These are phyloP conservation scores for Pneumocystis canis DNA, from an alignment of 1,139 yeast species.

Conservation along the genomic window DNA sequence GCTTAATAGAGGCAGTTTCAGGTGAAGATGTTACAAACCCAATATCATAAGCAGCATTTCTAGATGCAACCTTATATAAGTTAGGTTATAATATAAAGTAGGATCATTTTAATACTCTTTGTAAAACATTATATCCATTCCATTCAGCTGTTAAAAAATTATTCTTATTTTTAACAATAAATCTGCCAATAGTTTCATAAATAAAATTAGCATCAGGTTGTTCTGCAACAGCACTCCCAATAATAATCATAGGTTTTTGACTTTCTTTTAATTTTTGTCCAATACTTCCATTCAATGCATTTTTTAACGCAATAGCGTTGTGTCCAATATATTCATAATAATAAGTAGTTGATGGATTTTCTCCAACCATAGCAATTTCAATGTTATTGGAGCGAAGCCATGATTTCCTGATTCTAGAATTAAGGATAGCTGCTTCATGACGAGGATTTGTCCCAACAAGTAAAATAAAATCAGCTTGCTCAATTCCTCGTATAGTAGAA, in stretches of 20 bases:
- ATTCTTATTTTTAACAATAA: constrained; percentile 38
- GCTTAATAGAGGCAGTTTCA: constrained; percentile 37
- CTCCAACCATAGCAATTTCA: constrained; percentile 59
- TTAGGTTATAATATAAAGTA: neutral
- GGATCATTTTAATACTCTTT: constrained; percentile 30
- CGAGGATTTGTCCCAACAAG: constrained; percentile 79
- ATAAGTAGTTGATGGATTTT: constrained; percentile 64
- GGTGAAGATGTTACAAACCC: constrained; percentile 52
- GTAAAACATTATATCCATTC: constrained; percentile 72
- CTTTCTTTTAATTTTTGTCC: constrained; percentile 59
- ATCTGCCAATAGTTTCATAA: constrained; percentile 48
- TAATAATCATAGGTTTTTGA: constrained; percentile 60
- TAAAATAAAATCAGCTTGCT: constrained; percentile 66
- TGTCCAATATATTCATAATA: constrained; percentile 50
- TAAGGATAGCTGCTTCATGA: constrained; percentile 79
- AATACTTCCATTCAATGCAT: constrained; percentile 51
- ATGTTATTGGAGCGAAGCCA: constrained; percentile 58
- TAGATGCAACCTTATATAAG: constrained; percentile 43
- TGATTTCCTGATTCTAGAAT: constrained; percentile 69
- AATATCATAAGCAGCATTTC: constrained; percentile 73
- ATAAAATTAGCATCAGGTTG: constrained; percentile 51
- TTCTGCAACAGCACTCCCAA: constrained; percentile 71
- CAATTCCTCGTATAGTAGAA: constrained; percentile 66
- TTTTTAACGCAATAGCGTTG: constrained; percentile 41
- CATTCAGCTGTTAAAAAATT: constrained; percentile 60